Base-by-base conservation (phyloP, 2,329 filamentous ascomycete species). In the Tolypocladium nubicola region DNA sequence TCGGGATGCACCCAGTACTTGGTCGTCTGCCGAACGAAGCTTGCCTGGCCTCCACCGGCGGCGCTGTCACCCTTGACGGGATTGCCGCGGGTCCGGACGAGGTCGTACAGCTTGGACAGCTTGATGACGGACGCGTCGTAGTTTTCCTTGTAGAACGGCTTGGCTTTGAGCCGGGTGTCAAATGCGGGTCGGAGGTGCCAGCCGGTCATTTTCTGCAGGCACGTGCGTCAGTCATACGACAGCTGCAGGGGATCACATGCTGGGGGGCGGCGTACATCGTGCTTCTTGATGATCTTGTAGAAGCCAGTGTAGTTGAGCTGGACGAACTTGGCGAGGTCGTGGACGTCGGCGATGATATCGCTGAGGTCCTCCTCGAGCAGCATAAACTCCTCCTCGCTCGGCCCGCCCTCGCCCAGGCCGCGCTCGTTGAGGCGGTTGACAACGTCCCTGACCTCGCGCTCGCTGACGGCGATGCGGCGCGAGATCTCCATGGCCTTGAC, bases 221-320 rank as follows among this genome's bases (percentile, higher is more conserved):
- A 19, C 45, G 39, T 10, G 49, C n/a, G 62, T 70, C 60, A 70
- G 64, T 52, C 43, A 54, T 21, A 30, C 50, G n/a, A 5, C 33
- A 40, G 53, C 88, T 94, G 67, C n/a, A 49, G 30, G 21, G 55
- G 45, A 7, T 19, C 16, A 13, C 19, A 21, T n/a, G 13, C 30
- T 26, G 54, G 33, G 23, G 23, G 14, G 6, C 13, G 41, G 61
- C 88, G 65, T 73, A 93, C 89, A 76, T 97, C 94, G 73, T 99
- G 94, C 80, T 99, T 99, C 81, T 99, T 99, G 74, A 99, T 96
- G 62, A 99, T 99, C 80, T 99, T 99, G 78, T 97, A 95, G 71
- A 99, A 99, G 6, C 94, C 94, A 0, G 93, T 97, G 70, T 99
- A 99, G 75, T 99, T 99, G 69, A 99, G 77, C 76, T 97, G 93